Base-by-base conservation (phyloP, 2,329 filamentous ascomycete species). In the Aureobasidium namibiae region DNA sequence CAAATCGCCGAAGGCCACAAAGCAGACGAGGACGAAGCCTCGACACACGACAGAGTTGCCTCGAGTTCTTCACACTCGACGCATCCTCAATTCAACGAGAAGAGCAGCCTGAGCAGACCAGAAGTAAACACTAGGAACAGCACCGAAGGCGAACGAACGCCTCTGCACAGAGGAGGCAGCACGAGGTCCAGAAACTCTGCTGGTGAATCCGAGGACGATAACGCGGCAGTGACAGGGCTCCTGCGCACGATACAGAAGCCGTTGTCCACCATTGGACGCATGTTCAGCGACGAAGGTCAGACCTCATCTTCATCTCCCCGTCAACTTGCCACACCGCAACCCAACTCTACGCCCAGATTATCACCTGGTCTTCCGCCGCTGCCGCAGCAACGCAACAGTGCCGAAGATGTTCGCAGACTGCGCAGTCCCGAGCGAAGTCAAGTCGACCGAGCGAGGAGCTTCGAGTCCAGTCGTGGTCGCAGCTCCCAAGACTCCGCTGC, bases 1-100 rank as follows among this genome's bases (percentile, higher is more conserved):
- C 90, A 89, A 42, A 99, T 99, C 65, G 92, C 94, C 2, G 92
- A 96, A 74, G 90, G 89, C 67, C 91, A 96, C 67, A 82, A 85
- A 60, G 76, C 79, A 61, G 77, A 80, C 36, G 78, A 84, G 63
- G 73, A 76, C n/a, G 67, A 73, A 54, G 56, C 66, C 31, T 67
- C 69, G 42, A 52, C 63, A 9, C 68, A 69, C 53, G 44, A 59
- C 31, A 59, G 53, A 29, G 53, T 41, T 34, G 50, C 65, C 73
- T 56, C 67, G 71, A 63, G 61, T 67, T 67, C 65, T 71, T 60
- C 67, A 67, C 61, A 78, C 62, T 10, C 31, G 3, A 34, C 26
- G 29, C 53, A 36, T 56, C 61, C 42, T 6, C 41, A 45, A 38
- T 70, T 68, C 70, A 79, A 68, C 23, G 77, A 80, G 62, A 79